Base-by-base conservation (phyloP, 805 yeast species). In the Starmera quercuum region DNA sequence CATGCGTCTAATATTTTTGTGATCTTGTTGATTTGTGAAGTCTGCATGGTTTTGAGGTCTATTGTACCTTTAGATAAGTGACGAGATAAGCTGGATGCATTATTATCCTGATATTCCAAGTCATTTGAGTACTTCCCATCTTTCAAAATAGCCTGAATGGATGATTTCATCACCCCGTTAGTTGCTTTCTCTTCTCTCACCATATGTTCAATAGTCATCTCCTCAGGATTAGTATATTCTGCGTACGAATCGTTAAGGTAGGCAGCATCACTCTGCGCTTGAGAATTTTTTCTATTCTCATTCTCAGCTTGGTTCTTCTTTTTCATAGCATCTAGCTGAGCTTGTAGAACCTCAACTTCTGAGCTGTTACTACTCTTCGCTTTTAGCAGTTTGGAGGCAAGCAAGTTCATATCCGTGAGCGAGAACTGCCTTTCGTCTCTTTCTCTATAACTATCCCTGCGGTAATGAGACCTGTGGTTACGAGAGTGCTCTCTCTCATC, bases 81-180 rank as follows among this genome's bases (percentile, higher is more conserved):
- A 13, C 43, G 34, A 0, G 73, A 64, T 8, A 68, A 49, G 25
- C 47, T 49, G 1, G 51, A 50, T 1, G 71, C 63, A 27, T 58
- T 55, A 6, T 66, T 72, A 33, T 65, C 70, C 32, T 64, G 62
- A 27, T 60, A 58, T 26, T 69, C 74, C 28, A 61, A 35, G 32
- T 66, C 70, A n/a, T 53, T 47, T 13, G 52, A 49, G 41, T 51
- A 69, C 13, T 46, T 53, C 23, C 51, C 54, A 35, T 66, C 68
- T 19, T 52, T 50, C 5, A 59, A 51, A 20, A 71, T 66, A 21
- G 52, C 46, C 16, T 53, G 52, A 3, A 63, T 56, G 3, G 58
- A 46, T 3, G 59, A 42, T 27, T 37, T 40, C 14, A 49, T 34
- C 10, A 32, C 23, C 3, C 39, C 31, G 2, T 43, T 25, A 1